Percentiles rank a stretch among this genome's conserved stretches.
Conservation (phyloP, 2,329 filamentous ascomycete genomes). For the Botryotinia globosa region DNA sequence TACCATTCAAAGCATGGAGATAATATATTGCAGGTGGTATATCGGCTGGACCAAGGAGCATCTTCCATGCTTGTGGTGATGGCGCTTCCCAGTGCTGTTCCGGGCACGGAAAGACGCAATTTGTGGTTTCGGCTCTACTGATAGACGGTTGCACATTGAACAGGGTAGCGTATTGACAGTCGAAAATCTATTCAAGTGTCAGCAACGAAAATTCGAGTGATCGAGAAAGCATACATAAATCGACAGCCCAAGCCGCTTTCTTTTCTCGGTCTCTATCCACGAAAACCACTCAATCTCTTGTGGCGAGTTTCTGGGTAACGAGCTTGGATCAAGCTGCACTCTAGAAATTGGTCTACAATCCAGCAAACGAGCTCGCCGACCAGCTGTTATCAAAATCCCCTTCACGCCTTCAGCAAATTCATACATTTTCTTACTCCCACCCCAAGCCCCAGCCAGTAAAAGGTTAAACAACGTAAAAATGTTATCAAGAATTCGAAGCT, state of each 20-base stretch:
- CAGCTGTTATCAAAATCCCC: conserved; percentile 33
- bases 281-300: conserved; percentile 31
- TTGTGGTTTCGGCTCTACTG: conserved; percentile 36
- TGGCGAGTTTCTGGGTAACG: conserved; percentile 24
- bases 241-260: conserved; percentile 33
- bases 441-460: conserved; percentile 34
- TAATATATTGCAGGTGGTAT: conserved; percentile 31
- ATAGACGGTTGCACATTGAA: conserved; percentile 37
- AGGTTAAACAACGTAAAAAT: conserved; percentile 35
- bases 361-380: conserved; percentile 31
- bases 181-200: conserved; percentile 28
- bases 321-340: conserved; percentile 25
- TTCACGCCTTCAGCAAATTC: conserved; percentile 35
- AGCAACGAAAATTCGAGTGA: neutral
- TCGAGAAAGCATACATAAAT: conserved; percentile 32
- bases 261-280: conserved; percentile 36
- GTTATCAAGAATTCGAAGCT: conserved; percentile 33
- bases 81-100: conserved; percentile 33
- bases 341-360: conserved; percentile 32
- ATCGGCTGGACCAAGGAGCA: conserved; percentile 28
- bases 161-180: conserved; percentile 35
- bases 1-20: conserved; percentile 34
- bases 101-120: conserved; percentile 34
- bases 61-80: conserved; percentile 30
- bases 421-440: conserved; percentile 34